These are phyloP conservation scores for Neofusicoccum ribis DNA, from an alignment of 2,329 filamentous ascomycete genomes.

Conservation along the genomic window DNA sequence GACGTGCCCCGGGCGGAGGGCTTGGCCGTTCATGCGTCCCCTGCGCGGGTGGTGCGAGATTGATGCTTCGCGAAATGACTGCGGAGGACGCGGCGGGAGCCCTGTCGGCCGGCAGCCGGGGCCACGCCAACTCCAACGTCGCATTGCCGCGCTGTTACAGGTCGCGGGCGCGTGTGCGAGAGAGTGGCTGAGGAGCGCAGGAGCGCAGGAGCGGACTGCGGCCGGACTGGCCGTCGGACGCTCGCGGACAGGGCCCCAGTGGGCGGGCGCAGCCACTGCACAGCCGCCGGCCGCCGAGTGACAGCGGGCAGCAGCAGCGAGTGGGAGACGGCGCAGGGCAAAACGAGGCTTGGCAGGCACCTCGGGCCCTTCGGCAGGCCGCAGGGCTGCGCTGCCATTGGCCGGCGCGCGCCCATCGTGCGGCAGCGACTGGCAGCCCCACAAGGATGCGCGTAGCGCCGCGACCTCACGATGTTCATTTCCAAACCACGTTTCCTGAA, in stretches of 20 bases:
- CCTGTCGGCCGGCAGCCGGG: background rate
- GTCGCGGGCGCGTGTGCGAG: background rate
- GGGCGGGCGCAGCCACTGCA: conserved; percentile 9
- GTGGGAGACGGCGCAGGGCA: conserved; percentile 11
- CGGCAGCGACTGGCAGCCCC: background rate
- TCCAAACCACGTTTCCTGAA: conserved; percentile 13
- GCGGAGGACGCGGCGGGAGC: background rate
- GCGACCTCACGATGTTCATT: conserved; percentile 10
- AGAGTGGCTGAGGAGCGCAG: background rate
- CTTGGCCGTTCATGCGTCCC: background rate
- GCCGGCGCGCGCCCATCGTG: background rate
- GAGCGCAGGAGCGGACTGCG: background rate
- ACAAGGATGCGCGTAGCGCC: background rate
- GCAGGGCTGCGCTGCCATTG: background rate
- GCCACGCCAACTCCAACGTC: background rate
- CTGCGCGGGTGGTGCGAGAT: conserved; percentile 4
- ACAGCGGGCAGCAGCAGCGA: conserved; percentile 5
- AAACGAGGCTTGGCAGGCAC: background rate
- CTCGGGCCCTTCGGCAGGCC: background rate
- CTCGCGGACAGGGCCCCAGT: background rate
- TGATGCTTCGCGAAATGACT: conserved; percentile 4
- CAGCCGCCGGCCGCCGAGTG: background rate
- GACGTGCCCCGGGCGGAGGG: background rate
- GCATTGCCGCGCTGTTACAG: background rate
- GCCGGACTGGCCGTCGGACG: background rate